Base-by-base conservation (phyloP, 345 rosid genomes). In the Durio zibethinus region DNA sequence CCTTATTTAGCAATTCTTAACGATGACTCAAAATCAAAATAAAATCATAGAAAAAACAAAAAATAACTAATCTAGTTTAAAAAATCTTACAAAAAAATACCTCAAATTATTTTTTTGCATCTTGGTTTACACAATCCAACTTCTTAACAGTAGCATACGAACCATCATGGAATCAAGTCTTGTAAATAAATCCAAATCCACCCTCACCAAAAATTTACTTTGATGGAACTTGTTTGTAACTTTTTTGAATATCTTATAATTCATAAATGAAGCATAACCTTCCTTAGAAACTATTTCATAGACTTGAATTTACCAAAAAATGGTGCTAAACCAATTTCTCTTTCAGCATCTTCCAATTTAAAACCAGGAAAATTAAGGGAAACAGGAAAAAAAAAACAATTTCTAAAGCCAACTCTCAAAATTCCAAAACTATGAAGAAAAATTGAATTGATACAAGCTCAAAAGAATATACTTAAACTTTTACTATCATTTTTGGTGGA, bases 181-280 rank as follows among this genome's bases (percentile, higher is more conserved):
- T 84, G 78, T 91, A 96, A 69, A 96, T 98, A 76, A 87, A 84
- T 52, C 98, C 99, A 79, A 96, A 96, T 78, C 93, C 99, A 33
- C 99, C 99, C 80, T 81, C 86, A 31, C 99, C 99, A 86, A 96
- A 75, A 40, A 90, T 76, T 88, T 93, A 60, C 85, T 84, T 76
- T 90, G 94, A 16, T 79, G 89, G 78, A 96, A 96, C 81, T 83
- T 86, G 82, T 82, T 74, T 4, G 97, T 96, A 6, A 84, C 91
- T 77, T 91, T 92, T 84, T 93, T 95, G 62, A 96, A 80, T 48
- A 70, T 47, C 80, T 80, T 83, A 79, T 87, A 93, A 56, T 96
- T 97, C 45, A 91, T 86, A 74, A 89, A 78, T 31, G 92, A 73
- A 72, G 83, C 88, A 38, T 79, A 80, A 82, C 85, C 82, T 80